phyloP scores from a whole-genome alignment of 75 land plant species.

The Cupressus sempervirens region DNA sequence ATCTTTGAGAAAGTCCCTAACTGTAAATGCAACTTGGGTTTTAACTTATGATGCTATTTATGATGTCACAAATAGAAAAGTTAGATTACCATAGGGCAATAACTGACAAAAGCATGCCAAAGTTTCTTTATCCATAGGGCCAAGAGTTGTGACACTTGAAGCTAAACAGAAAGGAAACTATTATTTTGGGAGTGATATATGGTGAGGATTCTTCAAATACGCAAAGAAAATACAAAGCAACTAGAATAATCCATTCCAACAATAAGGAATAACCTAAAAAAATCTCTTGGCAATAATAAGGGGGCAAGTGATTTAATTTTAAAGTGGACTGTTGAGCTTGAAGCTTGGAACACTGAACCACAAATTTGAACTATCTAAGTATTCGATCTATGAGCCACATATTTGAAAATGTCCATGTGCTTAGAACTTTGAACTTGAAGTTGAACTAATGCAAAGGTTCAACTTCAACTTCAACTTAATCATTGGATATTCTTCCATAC shows the following conservation, averaged over 20 bases:
- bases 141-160: background rate
- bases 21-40: background rate
- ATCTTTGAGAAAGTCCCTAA: background rate
- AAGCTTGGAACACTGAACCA: too few species aligned
- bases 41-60: background rate
- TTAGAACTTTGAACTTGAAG: too few species aligned
- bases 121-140: background rate
- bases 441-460: too few species aligned
- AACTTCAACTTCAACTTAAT: too few species aligned
- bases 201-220: too few species aligned
- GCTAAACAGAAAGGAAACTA: background rate
- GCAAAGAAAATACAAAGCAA: background rate
- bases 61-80: background rate
- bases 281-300: too few species aligned
- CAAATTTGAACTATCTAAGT: too few species aligned
- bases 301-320: too few species aligned
- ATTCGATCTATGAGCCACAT: too few species aligned
- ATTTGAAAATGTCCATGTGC: too few species aligned
- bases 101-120: background rate
- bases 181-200: background rate
- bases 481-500: too few species aligned
- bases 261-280: background rate
- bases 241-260: background rate
- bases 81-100: background rate
- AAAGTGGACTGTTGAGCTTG: too few species aligned